Conservation (phyloP, 768 basidiomycete species). For the Collybiopsis confluens region DNA sequence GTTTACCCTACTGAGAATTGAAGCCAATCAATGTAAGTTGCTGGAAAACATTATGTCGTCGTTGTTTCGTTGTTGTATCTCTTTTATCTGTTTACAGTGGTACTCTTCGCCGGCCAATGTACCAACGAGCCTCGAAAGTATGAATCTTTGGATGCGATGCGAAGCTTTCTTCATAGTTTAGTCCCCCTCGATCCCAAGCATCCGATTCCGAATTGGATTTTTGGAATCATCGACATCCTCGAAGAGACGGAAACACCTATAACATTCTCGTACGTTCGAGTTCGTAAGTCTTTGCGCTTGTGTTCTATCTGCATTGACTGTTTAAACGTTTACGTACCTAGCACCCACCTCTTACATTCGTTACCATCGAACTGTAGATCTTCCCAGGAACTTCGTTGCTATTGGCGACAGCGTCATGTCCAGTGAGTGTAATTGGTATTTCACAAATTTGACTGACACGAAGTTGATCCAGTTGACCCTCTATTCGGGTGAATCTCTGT, state of each 20-base stretch:
- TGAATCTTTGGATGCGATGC: slow-evolving; percentile 8
- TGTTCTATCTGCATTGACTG: no score
- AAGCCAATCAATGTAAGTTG: background rate
- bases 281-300: no score
- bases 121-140: slow-evolving; percentile 6
- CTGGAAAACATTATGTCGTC: no score
- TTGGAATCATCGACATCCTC: slow-evolving; percentile 12
- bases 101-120: background rate
- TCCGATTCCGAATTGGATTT: slow-evolving; percentile 14
- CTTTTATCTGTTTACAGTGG: background rate
- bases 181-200: background rate
- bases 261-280: background rate
- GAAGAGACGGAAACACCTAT: background rate
- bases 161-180: slow-evolving; percentile 12
- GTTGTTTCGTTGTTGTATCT: background rate
- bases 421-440: no score
- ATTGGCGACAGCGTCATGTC: slow-evolving; percentile 13
- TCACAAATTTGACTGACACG: background rate
- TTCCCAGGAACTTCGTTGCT: slow-evolving; percentile 17
- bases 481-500: slow-evolving; percentile 12
- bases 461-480: slow-evolving; percentile 12
- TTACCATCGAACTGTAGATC: slow-evolving; percentile 10
- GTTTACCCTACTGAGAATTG: background rate
- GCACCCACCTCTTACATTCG: slow-evolving; percentile 12
- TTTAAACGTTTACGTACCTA: background rate